phyloP scores from a whole-genome alignment of 2,329 filamentous ascomycete genomes.

The Fusarium pseudocircinatum region DNA sequence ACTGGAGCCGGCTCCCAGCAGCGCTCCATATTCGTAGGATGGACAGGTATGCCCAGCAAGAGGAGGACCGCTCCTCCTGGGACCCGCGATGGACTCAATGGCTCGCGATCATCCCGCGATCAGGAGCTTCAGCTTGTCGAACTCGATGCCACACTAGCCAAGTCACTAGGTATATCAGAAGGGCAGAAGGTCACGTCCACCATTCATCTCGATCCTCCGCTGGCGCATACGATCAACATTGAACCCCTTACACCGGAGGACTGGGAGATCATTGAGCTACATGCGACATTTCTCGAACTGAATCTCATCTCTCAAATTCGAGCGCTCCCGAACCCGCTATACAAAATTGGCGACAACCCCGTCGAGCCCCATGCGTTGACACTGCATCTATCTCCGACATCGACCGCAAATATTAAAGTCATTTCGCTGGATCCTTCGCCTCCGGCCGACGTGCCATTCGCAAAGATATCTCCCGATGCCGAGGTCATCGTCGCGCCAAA shows the following conservation, averaged over 20 bases:
- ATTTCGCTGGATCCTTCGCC: slow-evolving; percentile 82
- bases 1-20: slow-evolving; percentile 60
- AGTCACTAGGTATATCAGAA: slow-evolving; percentile 78
- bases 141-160: slow-evolving; percentile 85
- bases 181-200: slow-evolving; percentile 78
- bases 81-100: slow-evolving; percentile 75
- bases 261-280: slow-evolving; percentile 98
- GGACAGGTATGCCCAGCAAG: slow-evolving; percentile 98
- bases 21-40: slow-evolving; percentile 86
- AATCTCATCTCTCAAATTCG: slow-evolving; percentile 94
- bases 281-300: slow-evolving; percentile 93
- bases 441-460: slow-evolving; percentile 76
- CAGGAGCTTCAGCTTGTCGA: slow-evolving; percentile 84
- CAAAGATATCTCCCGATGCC: slow-evolving; percentile 91
- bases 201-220: slow-evolving; percentile 88
- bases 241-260: slow-evolving; percentile 95
- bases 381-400: slow-evolving; percentile 92
- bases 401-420: slow-evolving; percentile 90
- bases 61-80: slow-evolving; percentile 79
- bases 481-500: slow-evolving; percentile 98
- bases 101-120: slow-evolving; percentile 69
- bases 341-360: slow-evolving; percentile 60
- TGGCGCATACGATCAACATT: slow-evolving; percentile 95
- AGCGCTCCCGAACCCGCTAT: slow-evolving; percentile 87
- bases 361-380: slow-evolving; percentile 81